Evolutionary conservation across 2,329 filamentous ascomycete genomes (phyloP), one percentile per base, ranked within the genome.

Genomic region (Colletotrichum viniferum): DNA sequence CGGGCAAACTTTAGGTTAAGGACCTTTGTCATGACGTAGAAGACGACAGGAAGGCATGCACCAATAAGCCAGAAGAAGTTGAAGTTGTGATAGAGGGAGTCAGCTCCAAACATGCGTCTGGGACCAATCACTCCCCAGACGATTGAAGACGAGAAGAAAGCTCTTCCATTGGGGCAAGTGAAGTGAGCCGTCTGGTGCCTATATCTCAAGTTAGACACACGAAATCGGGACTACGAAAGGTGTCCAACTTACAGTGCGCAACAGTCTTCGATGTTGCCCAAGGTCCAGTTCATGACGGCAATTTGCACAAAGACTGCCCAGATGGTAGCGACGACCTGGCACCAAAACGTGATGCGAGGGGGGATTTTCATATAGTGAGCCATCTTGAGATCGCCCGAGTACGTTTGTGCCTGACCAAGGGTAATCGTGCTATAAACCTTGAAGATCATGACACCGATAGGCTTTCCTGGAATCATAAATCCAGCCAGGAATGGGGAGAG

Each of bases 41-140:
- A 83, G 4, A 86, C 24, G 14, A 90, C 77, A 0, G 90, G 90
- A 6, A 90, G 80, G 2, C 85, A 64, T 3, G 85, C 85, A 4
- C 90, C 90, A 12, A 88, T 83, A 61, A 91, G 73, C 73, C 73
- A 75, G 63, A 73, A 73, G 34, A 56, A 48, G 69, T 75, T 75
- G 48, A 75, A 79, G 14, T 83, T 55, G 21, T 75, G 62, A 69
- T 75, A 75, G 56, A 75, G 72, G 28, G 73, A 75, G 21, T 88
- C 89, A 0, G 84, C 81, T 3, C 88, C 87, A 81, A 91, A 92
- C 81, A 92, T 89, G 18, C 90, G 86, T 2, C 82, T 79, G 0
- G 90, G 90, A 1, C 90, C 90, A 63, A 92, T 90, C 30, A 90
- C 83, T 62, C 90, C 90, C 90, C 89, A 90, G 67, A 90, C 87